Conservation (phyloP, 805 yeast genomes). For the Wickerhamomyces chaumierensis region DNA sequence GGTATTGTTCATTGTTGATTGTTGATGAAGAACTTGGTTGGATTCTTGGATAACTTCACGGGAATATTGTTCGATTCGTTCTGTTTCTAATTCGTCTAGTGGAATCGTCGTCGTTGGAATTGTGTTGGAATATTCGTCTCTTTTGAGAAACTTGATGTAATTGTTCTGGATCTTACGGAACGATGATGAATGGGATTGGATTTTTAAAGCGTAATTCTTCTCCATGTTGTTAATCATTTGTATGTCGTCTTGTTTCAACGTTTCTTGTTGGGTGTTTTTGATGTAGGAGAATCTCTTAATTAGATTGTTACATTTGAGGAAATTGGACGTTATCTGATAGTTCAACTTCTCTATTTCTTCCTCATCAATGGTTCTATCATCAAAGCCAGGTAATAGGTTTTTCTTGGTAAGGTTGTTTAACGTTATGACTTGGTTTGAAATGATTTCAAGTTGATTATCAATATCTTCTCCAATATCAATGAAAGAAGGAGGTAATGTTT, state of each 20-base stretch:
- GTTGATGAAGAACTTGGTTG: slow-evolving; percentile 24
- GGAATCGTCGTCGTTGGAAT: slow-evolving; percentile 15
- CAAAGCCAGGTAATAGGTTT: slow-evolving; percentile 78
- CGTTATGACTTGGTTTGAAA: slow-evolving; percentile 43
- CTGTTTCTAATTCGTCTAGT: slow-evolving; percentile 21
- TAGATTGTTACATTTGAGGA: slow-evolving; percentile 69
- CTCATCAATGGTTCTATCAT: slow-evolving; percentile 69
- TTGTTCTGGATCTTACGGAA: slow-evolving; percentile 84
- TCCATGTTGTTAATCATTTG: slow-evolving; percentile 70
- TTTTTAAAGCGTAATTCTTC: slow-evolving; percentile 72
- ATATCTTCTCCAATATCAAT: slow-evolving; percentile 64
- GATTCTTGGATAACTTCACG: slow-evolving; percentile 41
- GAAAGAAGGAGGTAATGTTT: slow-evolving; percentile 66
- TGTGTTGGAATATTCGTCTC: slow-evolving; percentile 52
- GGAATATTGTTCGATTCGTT: slow-evolving; percentile 39
- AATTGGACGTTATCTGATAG: slow-evolving; percentile 57
- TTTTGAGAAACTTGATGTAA: slow-evolving; percentile 73
- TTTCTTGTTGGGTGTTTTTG: slow-evolving; percentile 18
- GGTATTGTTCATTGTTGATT: slow-evolving; percentile 25
- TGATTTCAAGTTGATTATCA: slow-evolving; percentile 45
- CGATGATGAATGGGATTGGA: slow-evolving; percentile 66
- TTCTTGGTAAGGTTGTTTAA: slow-evolving; percentile 66
- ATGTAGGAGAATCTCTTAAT: slow-evolving; percentile 54
- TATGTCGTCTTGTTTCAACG: slow-evolving; percentile 33
- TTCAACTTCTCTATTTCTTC: slow-evolving; percentile 70